A percentile compares a stretch with the other conserved stretches of the same genome.
Evolutionary conservation across 2,329 filamentous ascomycete species (phyloP).

Genomic region (Colletotrichum lini): DNA sequence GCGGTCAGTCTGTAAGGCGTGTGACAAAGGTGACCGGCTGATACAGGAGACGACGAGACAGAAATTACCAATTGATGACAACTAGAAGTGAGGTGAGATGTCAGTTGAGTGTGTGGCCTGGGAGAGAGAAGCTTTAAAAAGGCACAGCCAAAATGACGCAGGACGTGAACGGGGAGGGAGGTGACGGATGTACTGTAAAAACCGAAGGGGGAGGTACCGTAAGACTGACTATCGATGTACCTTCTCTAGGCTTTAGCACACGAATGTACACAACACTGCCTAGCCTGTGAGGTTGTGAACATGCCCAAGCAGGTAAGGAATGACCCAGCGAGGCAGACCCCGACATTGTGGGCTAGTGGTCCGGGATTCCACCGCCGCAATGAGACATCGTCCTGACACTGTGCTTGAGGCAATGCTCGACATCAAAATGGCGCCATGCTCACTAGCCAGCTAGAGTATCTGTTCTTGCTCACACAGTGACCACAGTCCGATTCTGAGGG

Average conservation of each 20-base stretch:
- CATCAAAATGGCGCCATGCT: not conserved
- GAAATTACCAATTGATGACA: not conserved
- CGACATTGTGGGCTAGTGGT: conserved; percentile 4
- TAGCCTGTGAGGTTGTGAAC: conserved; percentile 1
- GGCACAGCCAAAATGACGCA: conserved; percentile 28
- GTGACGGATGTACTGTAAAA: conserved; percentile 12
- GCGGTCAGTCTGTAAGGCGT: not conserved
- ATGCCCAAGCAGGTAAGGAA: conserved; percentile 13
- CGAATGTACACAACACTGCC: conserved; percentile 2
- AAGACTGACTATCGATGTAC: conserved; percentile 1
- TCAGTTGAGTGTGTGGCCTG: conserved; percentile 1
- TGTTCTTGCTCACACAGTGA: conserved; percentile 17
- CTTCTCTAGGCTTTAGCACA: not conserved
- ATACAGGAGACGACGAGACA: not conserved
- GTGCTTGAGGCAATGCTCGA: not conserved
- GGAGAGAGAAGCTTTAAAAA: conserved; percentile 29
- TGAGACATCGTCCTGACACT: conserved; percentile 2
- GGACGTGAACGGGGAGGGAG: conserved; percentile 21
- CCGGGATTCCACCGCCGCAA: conserved; percentile 18
- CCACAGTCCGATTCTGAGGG: not conserved
- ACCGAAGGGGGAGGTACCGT: not conserved
- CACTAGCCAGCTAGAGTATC: not conserved
- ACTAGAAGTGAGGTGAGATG: not conserved
- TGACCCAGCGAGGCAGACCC: conserved; percentile 13
- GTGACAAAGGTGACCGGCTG: not conserved